Base-by-base conservation (phyloP, 2,329 filamentous ascomycete genomes). In the Cryphonectria japonica region DNA sequence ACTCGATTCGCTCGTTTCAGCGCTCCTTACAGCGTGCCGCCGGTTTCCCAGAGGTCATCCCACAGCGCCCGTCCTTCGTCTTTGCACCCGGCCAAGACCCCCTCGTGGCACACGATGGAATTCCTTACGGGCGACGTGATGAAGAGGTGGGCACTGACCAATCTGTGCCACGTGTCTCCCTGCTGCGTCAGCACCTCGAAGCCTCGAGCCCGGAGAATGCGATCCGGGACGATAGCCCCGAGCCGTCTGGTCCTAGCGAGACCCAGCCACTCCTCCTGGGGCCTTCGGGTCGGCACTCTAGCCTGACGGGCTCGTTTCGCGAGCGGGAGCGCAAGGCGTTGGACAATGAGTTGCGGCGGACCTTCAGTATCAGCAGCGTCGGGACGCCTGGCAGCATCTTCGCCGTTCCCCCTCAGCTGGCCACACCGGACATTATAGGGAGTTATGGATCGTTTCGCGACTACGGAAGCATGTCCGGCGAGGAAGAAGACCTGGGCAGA, bases 1-100 rank as follows among this genome's bases (percentile, higher is more conserved):
- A 98, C 84, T 97, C 93, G 80, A 92, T 98, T 76, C 92, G 96
- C 78, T 97, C 95, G 77, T 98, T 98, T 79, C 93, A 95, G 61
- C 89, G 92, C 72, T 97, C 93, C 76, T 97, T 94, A 92, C 93
- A 95, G 81, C 91, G 95, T 79, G 95, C 95, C 52, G 94, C 94
- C 37, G 91, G 88, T 70, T 98, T 98, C 80, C 88, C 90, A 74
- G 95, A 98, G 80, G 93, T 97, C 75, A 91, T 96, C 46, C 93
- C 94, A 6, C 91, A 93, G 69, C 89, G 91, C 22, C 90, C 91
- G 19, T 91, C 93, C 46, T 94, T 97, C 78, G 85, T 93, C 68
- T 87, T 90, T 73, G 86, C 86, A 2, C 84, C 88, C 59, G 88
- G 89, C 60, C 86, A 88, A 72, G 82, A 82, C 46, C 83, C 83